phyloP scores from a whole-genome alignment of 352 stramenopile species.

The Globisporangium cystogenes region DNA sequence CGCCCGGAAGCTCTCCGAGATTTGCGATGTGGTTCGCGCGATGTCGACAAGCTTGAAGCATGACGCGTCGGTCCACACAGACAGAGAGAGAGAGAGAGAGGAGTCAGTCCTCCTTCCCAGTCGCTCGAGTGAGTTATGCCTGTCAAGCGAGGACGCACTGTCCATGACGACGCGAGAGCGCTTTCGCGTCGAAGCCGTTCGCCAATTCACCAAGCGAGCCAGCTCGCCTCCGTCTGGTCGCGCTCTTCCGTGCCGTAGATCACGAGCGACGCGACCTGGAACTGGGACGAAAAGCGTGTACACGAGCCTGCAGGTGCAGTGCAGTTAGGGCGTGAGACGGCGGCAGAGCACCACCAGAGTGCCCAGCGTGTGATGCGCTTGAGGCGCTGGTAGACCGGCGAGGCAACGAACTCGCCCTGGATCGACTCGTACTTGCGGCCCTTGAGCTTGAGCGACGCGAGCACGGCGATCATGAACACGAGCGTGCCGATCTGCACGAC shows the following conservation, averaged over 20 bases:
- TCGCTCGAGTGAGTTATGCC: background rate
- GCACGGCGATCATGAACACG: slow-evolving; percentile 32
- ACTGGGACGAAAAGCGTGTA: slow-evolving; percentile 44
- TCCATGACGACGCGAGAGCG: no score
- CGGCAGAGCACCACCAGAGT: no score
- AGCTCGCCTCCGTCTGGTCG: background rate
- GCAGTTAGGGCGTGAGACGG: no score
- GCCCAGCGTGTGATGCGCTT: slow-evolving; percentile 59
- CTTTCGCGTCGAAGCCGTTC: background rate
- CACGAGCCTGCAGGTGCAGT: slow-evolving; percentile 25
- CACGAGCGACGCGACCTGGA: slow-evolving; percentile 39
- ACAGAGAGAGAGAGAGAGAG: no score
- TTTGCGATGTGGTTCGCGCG: background rate
- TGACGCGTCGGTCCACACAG: background rate
- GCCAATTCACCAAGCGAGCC: background rate
- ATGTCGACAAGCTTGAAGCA: background rate
- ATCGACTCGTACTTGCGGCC: slow-evolving; percentile 50
- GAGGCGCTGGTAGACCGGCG: slow-evolving; percentile 48
- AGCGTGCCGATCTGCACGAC: slow-evolving; percentile 37
- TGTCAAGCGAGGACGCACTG: background rate
- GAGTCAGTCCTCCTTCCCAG: background rate
- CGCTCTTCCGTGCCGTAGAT: slow-evolving; percentile 19
- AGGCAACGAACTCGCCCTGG: slow-evolving; percentile 43
- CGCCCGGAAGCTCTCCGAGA: background rate
- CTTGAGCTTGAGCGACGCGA: slow-evolving; percentile 33